Conservation (phyloP, 768 basidiomycete species). For the Nevesoporus exiguus region DNA sequence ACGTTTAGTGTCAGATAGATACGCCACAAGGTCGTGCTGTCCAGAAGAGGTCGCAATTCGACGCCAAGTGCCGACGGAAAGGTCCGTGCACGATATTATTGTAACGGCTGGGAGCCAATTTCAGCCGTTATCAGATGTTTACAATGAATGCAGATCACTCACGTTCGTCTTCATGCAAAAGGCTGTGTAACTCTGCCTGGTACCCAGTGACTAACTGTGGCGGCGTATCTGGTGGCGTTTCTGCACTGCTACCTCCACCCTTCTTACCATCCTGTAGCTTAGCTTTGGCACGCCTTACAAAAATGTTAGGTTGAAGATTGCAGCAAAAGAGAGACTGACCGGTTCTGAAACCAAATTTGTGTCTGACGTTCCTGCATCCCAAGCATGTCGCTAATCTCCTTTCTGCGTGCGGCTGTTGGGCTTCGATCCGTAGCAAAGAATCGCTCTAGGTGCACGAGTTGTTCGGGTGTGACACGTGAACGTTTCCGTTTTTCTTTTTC, state of each 20-base stretch:
- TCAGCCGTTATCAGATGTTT: not conserved
- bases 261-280: constrained; percentile 66
- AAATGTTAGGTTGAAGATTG: not conserved
- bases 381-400: constrained; percentile 68
- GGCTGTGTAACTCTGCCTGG: constrained; percentile 55
- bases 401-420: constrained; percentile 66
- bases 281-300: constrained; percentile 74
- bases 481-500: constrained; percentile 66
- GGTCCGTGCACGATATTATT: constrained; percentile 71
- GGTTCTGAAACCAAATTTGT: constrained; percentile 88
- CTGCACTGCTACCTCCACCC: constrained; percentile 31
- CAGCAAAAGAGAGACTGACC: constrained; percentile 33
- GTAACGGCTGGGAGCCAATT: constrained; percentile 51
- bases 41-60: constrained; percentile 56
- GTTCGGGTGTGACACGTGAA: constrained; percentile 75
- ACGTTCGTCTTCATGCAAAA: constrained; percentile 81
- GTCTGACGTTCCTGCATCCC: constrained; percentile 87
- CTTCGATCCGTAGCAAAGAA: constrained; percentile 67
- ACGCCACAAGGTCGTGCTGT: constrained; percentile 70
- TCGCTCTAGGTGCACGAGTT: constrained; percentile 70
- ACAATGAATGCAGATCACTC: constrained; percentile 29
- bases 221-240: constrained; percentile 45
- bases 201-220: constrained; percentile 50
- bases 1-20: constrained; percentile 63
- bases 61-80: constrained; percentile 76